Conservation (phyloP, 805 yeast genomes). For the Myxozyma monticola region DNA sequence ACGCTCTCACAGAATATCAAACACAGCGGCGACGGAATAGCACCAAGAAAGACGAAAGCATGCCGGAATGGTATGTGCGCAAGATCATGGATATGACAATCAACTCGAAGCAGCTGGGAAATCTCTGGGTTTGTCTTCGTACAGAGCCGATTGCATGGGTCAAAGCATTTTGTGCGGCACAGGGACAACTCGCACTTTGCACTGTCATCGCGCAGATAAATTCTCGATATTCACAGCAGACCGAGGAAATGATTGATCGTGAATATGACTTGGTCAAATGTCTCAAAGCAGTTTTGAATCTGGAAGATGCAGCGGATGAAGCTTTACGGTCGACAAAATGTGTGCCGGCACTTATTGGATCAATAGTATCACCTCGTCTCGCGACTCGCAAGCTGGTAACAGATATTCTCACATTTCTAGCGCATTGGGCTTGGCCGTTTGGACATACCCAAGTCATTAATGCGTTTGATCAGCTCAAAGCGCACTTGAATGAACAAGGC, state of each 20-base stretch:
- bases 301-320: constrained; percentile 56
- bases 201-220: constrained; percentile 61
- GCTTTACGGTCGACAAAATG: constrained; percentile 47
- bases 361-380: constrained; percentile 71
- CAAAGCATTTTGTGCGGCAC: constrained; percentile 66
- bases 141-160: constrained; percentile 90
- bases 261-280: constrained; percentile 80
- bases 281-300: constrained; percentile 69
- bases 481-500: constrained; percentile 44
- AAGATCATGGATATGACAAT: constrained; percentile 69
- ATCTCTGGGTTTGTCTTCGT: constrained; percentile 85
- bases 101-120: constrained; percentile 68
- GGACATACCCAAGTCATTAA: constrained; percentile 60
- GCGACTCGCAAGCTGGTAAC: constrained; percentile 77
- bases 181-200: constrained; percentile 78
- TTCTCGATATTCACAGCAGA: constrained; percentile 36
- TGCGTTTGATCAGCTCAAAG: constrained; percentile 51
- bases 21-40: constrained; percentile 45
- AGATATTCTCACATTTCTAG: constrained; percentile 64
- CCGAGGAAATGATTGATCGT: constrained; percentile 55
- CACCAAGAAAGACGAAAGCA: constrained; percentile 37
- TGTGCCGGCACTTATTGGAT: constrained; percentile 65
- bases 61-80: constrained; percentile 77
- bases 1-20: constrained; percentile 72
- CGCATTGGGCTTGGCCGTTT: constrained; percentile 46